These are phyloP conservation scores for Hyaloscypha bicolor DNA, from an alignment of 495 filamentous ascomycete species.

Conservation along the genomic window DNA sequence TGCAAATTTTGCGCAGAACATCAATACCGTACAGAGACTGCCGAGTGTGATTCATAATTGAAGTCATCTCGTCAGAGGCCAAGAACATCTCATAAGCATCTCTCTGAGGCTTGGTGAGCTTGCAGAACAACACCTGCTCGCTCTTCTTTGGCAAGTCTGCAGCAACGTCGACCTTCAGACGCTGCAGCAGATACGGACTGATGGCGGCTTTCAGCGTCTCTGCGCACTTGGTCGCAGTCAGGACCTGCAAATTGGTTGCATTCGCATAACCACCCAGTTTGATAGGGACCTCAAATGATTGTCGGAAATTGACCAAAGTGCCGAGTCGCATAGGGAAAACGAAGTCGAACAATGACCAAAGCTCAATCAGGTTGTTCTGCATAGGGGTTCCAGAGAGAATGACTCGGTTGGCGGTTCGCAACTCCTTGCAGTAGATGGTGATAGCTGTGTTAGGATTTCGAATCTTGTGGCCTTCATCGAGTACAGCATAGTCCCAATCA, in stretches of 20 bases:
- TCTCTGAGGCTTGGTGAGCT: constrained; percentile 75
- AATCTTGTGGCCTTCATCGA: constrained; percentile 98
- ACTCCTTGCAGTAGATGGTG: constrained; percentile 89
- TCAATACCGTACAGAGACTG: constrained; percentile 88
- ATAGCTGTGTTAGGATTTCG: constrained; percentile 91
- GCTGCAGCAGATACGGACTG: constrained; percentile 88
- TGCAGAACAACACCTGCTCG: constrained; percentile 94
- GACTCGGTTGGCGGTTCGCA: constrained; percentile 82
- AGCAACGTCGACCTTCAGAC: constrained; percentile 91
- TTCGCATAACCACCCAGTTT: constrained; percentile 90
- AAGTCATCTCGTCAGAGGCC: constrained; percentile 76
- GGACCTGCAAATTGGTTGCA: constrained; percentile 86
- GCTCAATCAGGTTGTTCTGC: constrained; percentile 94
- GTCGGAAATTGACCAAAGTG: constrained; percentile 84
- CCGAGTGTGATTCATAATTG: constrained; percentile 71
- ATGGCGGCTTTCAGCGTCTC: constrained; percentile 90
- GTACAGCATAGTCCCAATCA: constrained; percentile 90
- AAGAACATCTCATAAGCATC: constrained; percentile 79
- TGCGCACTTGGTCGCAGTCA: constrained; percentile 88
- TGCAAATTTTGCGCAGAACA: constrained; percentile 93
- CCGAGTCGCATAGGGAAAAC: constrained; percentile 94
- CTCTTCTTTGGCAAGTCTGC: constrained; percentile 91
- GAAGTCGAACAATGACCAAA: constrained; percentile 98
- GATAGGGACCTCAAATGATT: constrained; percentile 90
- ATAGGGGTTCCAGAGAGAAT: constrained; percentile 97